Evolutionary conservation across 345 rosid species (phyloP).

Genomic region (Aegle marmelos): DNA sequence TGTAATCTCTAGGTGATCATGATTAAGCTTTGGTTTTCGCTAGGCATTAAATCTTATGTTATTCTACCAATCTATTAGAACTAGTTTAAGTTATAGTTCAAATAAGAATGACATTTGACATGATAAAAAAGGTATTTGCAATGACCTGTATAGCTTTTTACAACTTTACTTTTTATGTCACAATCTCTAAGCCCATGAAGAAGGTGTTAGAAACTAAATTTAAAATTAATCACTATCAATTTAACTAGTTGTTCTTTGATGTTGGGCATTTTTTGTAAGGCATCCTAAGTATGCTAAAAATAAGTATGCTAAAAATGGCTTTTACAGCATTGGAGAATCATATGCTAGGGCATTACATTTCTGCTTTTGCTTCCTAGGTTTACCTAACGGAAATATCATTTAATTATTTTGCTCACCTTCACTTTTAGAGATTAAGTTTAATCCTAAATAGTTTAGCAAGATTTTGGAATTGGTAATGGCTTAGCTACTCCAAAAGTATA

Average conservation of each 20-base stretch:
- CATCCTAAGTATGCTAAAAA: slow-evolving; percentile 59
- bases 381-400: background rate
- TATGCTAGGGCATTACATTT: slow-evolving; percentile 91
- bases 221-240: slow-evolving; percentile 18
- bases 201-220: background rate
- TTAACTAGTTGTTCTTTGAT: background rate
- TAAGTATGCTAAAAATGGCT: slow-evolving; percentile 52
- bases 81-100: slow-evolving; percentile 74
- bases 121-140: slow-evolving; percentile 69
- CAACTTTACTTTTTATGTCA: slow-evolving; percentile 44
- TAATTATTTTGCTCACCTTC: background rate
- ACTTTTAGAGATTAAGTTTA: background rate
- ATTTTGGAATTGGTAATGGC: slow-evolving; percentile 90
- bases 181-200: background rate
- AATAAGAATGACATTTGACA: slow-evolving; percentile 48
- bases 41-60: slow-evolving; percentile 75
- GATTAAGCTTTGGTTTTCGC: background rate
- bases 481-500: slow-evolving; percentile 72
- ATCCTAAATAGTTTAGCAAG: slow-evolving; percentile 39
- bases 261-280: slow-evolving; percentile 59
- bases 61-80: slow-evolving; percentile 86
- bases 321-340: slow-evolving; percentile 87
- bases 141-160: slow-evolving; percentile 72
- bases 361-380: slow-evolving; percentile 70
- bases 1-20: background rate